phyloP scores from a whole-genome alignment of 2,329 filamentous ascomycete genomes.

The Tolypocladium endophyticum region DNA sequence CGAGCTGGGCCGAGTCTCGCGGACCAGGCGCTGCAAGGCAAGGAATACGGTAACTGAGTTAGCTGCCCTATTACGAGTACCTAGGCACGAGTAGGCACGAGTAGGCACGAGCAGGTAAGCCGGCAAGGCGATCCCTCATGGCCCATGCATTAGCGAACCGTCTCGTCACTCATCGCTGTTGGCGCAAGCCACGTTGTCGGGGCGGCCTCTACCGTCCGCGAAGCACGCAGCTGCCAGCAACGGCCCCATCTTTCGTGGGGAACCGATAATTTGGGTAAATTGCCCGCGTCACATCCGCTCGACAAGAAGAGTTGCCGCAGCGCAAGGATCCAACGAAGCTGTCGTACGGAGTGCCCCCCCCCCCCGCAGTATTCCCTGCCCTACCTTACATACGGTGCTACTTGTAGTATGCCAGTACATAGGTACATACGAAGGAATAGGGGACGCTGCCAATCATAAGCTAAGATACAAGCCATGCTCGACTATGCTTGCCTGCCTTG shows the following conservation, averaged over 20 bases:
- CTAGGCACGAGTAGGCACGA: too few species aligned
- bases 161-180: neutral
- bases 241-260: neutral
- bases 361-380: neutral
- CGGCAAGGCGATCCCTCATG: neutral
- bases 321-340: neutral
- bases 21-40: too few species aligned
- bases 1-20: neutral
- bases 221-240: neutral
- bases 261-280: neutral
- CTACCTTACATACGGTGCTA: too few species aligned
- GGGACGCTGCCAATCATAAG: neutral
- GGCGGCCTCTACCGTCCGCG: neutral
- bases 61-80: too few species aligned
- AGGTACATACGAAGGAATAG: neutral
- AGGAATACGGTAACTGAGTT: too few species aligned
- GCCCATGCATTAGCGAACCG: neutral
- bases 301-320: neutral
- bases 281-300: neutral
- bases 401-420: too few species aligned
- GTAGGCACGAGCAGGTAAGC: too few species aligned
- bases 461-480: neutral
- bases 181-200: neutral
- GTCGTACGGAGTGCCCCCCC: neutral
- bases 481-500: neutral